Evolutionary conservation across 75 land plant genomes (phyloP).

Genomic region (Selaginella tamariscina): DNA sequence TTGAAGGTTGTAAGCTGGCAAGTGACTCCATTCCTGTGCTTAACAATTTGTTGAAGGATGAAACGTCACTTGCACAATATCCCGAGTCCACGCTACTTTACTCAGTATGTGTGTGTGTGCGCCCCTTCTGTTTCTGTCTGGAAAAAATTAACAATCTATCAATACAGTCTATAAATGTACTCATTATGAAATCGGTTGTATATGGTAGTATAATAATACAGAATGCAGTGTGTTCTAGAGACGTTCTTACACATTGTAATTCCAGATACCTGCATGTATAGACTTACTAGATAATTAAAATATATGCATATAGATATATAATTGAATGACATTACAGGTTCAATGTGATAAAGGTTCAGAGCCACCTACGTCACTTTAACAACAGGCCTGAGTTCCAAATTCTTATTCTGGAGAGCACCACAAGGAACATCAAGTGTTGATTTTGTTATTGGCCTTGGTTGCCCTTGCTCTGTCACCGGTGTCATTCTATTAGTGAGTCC

Average conservation of each 20-base stretch:
- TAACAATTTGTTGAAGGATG: slow-evolving; percentile 38
- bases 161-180: no score
- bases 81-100: slow-evolving; percentile 68
- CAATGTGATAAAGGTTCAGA: slow-evolving; percentile 33
- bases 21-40: slow-evolving; percentile 36
- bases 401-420: slow-evolving; percentile 75
- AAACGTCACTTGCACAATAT: slow-evolving; percentile 82
- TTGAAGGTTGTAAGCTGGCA: neutral
- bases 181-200: no score
- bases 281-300: no score
- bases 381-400: slow-evolving; percentile 38
- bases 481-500: slow-evolving; percentile 63
- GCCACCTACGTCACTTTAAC: slow-evolving; percentile 52
- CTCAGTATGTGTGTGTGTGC: slow-evolving; percentile 40
- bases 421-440: slow-evolving; percentile 40
- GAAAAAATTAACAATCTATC: no score
- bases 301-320: no score
- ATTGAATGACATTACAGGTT: no score
- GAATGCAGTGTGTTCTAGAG: no score
- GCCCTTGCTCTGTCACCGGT: slow-evolving; percentile 62
- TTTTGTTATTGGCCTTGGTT: slow-evolving; percentile 52
- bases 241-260: no score
- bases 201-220: no score
- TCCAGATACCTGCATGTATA: no score
- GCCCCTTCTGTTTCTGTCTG: neutral